These are phyloP conservation scores for Podila horticola DNA, from an alignment of 192 early-diverging fungal species.

Conservation along the genomic window DNA sequence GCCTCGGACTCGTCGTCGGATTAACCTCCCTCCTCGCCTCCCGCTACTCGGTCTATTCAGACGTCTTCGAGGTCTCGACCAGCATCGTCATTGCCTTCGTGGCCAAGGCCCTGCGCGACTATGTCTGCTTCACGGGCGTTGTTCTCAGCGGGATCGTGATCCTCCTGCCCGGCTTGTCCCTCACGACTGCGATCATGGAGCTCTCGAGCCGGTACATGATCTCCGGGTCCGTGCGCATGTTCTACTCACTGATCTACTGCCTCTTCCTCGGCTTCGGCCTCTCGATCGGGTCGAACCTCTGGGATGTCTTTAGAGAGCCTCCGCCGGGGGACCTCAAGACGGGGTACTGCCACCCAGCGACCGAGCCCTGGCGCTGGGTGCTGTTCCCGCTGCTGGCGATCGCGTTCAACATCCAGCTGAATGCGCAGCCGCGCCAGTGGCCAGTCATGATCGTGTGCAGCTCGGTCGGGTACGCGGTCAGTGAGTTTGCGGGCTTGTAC, in stretches of 20 bases:
- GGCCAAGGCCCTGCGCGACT: slow-evolving; percentile 64
- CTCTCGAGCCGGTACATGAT: slow-evolving; percentile 88
- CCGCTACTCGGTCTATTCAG: slow-evolving; percentile 67
- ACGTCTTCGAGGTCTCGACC: slow-evolving; percentile 77
- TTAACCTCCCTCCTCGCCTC: slow-evolving; percentile 67
- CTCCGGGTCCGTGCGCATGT: slow-evolving; percentile 83
- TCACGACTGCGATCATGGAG: slow-evolving; percentile 93
- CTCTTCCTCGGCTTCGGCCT: slow-evolving; percentile 84
- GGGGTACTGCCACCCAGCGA: slow-evolving; percentile 41
- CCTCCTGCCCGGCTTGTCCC: slow-evolving; percentile 76
- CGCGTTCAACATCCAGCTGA: slow-evolving; percentile 34
- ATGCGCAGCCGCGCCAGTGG: slow-evolving; percentile 49
- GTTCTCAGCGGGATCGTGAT: slow-evolving; percentile 66
- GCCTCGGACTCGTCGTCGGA: slow-evolving; percentile 60
- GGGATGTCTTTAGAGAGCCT: slow-evolving; percentile 46
- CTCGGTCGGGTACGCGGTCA: slow-evolving; percentile 48
- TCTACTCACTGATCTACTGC: slow-evolving; percentile 84
- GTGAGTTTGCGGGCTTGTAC: slow-evolving; percentile 33
- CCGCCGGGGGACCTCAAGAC: slow-evolving; percentile 41
- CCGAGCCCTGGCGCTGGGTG: slow-evolving; percentile 47
- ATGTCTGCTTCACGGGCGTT: slow-evolving; percentile 74
- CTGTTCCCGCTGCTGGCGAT: slow-evolving; percentile 49
- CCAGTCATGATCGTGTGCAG: slow-evolving; percentile 47
- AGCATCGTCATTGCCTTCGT: slow-evolving; percentile 73
- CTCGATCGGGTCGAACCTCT: slow-evolving; percentile 62